Base-by-base conservation (phyloP, 2,329 filamentous ascomycete species). In the Falciphora oryzae region DNA sequence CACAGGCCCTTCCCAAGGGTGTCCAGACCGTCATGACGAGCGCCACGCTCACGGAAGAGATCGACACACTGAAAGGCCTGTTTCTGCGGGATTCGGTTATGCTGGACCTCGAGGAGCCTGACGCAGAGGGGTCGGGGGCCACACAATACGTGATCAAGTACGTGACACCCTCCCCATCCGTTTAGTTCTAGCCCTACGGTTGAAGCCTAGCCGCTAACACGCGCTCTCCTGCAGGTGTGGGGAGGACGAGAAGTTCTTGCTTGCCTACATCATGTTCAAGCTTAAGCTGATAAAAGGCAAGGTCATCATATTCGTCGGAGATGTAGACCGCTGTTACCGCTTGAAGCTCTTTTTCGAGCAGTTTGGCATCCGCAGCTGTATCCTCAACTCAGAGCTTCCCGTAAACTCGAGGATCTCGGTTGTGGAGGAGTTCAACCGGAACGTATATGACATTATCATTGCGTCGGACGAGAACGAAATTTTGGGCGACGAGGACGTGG, bases 361-460 rank as follows among this genome's bases (percentile, higher is more conserved):
- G 74, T 99, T 99, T 73, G 93, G 93, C 60, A 94, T 97, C 73
- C 90, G 92, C 74, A 94, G 91, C 71, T 96, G 92, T 76, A 91
- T 97, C 32, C 80, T 99, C 57, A 99, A 99, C 78, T 95, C 92
- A 1, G 94, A 99, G 73, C 79, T 99, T 50, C 95, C 95, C 0
- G 89, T 98, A 69, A 97, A 97, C 72, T 95, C 91, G 1, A 85
- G 95, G 66, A 87, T 97, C 56, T 94, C 99, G 74, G 93, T 97
- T 2, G 94, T 99, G 3, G 91, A 98, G 71, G 93, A 98, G 75
- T 99, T 99, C 79, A 99, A 98, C 80, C 91, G 91, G 77, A 91
- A 92, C 63, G 88, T 98, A 8, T 99, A 99, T 81, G 94, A 99
- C 71, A 97, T 98, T 67, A 93, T 99, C 69, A 97, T 99, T 71